Evolutionary conservation across 768 basidiomycete genomes (phyloP), one percentile per base, ranked within the genome.

Genomic region (Serpula lacrymans): DNA sequence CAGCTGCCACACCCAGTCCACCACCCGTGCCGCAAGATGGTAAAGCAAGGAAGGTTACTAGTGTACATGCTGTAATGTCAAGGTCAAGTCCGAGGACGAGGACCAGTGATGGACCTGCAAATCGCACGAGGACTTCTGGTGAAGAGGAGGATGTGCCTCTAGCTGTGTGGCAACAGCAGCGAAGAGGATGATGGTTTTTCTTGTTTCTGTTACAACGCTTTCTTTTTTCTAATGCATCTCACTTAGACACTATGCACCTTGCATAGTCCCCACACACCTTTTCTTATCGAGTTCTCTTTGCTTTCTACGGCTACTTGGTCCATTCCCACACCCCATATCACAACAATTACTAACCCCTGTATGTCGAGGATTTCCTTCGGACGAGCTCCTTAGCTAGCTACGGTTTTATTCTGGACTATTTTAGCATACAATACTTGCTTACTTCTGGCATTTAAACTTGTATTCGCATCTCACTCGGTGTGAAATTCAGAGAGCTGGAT

Each of bases 81-180:
- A 45, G 42, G 4, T 43, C 49, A 26, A 60, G 67, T 39, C 65
- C 61, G 43, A 67, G 71, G 47, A 70, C 70, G 28, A 67, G 68
- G 51, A 65, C 68, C 21, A 64, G 67, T 37, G 69, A 74, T 38
- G 58, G 62, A n/a, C 42, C 51, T 16, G 27, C 52, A 23, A n/a
- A 53, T 49, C 26, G 51, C 58, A 20, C 55, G 34, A 63, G 55
- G 14, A 63, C 51, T 29, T 43, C 55, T 10, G 49, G 62, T 20
- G 84, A 87, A 54, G 87, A 89, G 53, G 88, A 90, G 55, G 88
- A 90, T 54, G 65, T 88, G 27, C 88, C 88, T 14, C 67, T 91
- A 34, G 86, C 88, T 14, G 60, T 87, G 41, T 88, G 80, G 72
- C 85, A 88, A 59, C 84, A 84, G 54, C 85, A 82, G 55, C 80